Conservation (phyloP, 2,329 filamentous ascomycete species). For the Colletotrichum somersetense region DNA sequence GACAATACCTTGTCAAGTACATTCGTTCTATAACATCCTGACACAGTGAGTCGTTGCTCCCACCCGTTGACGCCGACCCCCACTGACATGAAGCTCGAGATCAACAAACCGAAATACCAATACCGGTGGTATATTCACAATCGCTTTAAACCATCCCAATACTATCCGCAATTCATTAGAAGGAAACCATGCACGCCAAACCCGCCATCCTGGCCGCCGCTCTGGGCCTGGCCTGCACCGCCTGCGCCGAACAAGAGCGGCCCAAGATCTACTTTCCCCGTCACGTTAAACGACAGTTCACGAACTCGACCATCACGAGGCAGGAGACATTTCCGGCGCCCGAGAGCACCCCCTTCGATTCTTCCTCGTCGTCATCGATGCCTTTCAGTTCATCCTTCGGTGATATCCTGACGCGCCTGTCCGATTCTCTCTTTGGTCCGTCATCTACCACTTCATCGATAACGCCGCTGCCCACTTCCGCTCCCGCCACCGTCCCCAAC, state of each 20-base stretch:
- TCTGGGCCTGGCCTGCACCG: constrained; percentile 61
- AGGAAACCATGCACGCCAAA: constrained; percentile 62
- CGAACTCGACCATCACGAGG: constrained; percentile 58
- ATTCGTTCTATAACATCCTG: constrained; percentile 66
- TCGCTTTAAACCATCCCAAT: constrained; percentile 33
- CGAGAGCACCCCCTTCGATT: constrained; percentile 44
- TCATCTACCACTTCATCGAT: constrained; percentile 5
- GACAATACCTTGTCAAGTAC: constrained; percentile 68
- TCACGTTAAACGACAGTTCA: constrained; percentile 65
- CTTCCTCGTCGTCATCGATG: constrained; percentile 5
- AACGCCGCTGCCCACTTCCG: constrained; percentile 22
- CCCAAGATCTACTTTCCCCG: constrained; percentile 70
- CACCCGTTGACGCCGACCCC: constrained; percentile 34
- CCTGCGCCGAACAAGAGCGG: constrained; percentile 58
- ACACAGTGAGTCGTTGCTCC: constrained; percentile 48
- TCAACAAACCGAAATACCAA: constrained; percentile 12
- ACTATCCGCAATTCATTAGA: constrained; percentile 17
- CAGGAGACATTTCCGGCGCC: constrained; percentile 45
- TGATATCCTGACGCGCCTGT: constrained; percentile 39
- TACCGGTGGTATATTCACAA: constrained; percentile 33
- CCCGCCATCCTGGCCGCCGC: constrained; percentile 62
- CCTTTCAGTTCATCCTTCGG: constrained; percentile 18
- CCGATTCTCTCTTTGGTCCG: constrained; percentile 43
- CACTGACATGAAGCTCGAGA: constrained; percentile 30
- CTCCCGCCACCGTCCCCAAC: constrained; percentile 15